Percentiles rank a stretch among this genome's conserved stretches.
Evolutionary conservation across 2,329 filamentous ascomycete species (phyloP).

Genomic region (Trichoderma sp.): DNA sequence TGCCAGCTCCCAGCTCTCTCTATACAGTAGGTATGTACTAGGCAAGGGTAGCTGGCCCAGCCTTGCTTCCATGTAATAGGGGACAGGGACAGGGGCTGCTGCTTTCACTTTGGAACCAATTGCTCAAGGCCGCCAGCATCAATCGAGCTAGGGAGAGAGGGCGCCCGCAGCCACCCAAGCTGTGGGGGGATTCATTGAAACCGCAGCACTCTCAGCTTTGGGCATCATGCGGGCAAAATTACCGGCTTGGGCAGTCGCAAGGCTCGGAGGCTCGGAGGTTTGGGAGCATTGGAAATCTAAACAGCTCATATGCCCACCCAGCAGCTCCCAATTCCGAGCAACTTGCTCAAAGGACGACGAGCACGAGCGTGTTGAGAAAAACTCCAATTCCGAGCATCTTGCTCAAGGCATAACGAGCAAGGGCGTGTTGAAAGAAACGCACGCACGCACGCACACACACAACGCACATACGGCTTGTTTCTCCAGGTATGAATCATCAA

Average conservation of each 20-base stretch:
- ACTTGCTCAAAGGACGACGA: not conserved
- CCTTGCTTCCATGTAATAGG: not conserved
- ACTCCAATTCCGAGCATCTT: not conserved
- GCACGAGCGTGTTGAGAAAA: too few species aligned
- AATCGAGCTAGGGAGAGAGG: not conserved
- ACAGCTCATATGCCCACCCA: not conserved
- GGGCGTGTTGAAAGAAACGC: too few species aligned
- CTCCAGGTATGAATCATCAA: too few species aligned
- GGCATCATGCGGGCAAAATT: not conserved
- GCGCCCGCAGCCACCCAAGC: not conserved
- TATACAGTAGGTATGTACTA: too few species aligned
- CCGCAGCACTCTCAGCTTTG: not conserved
- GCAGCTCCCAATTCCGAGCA: not conserved
- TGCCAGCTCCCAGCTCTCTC: not conserved
- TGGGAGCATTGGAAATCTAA: not conserved
- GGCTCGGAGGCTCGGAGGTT: not conserved
- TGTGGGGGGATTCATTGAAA: not conserved
- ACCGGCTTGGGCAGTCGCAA: not conserved
- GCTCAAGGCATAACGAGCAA: not conserved
- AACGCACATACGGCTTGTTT: not conserved
- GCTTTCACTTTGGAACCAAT: not conserved
- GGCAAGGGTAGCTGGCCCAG: not conserved
- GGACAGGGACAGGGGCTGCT: not conserved
- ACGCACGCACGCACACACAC: not conserved
- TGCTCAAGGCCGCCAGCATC: not conserved